phyloP scores from a whole-genome alignment of 441 rosid species.

The Biscutella laevigata region DNA sequence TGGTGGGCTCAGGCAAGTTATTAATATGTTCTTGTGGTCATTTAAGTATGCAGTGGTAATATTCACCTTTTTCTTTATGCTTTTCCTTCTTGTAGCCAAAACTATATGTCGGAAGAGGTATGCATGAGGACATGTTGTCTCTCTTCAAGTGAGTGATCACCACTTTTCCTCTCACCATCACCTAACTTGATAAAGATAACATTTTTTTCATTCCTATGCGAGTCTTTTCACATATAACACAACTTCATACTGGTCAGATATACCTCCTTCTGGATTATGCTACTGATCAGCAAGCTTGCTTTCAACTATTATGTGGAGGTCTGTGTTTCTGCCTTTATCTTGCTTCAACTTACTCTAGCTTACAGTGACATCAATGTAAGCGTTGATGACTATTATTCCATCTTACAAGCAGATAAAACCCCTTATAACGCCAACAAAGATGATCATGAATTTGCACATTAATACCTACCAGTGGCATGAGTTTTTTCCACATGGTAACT shows the following conservation, averaged over 20 bases:
- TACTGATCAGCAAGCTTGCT: constrained; percentile 86
- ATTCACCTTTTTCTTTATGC: background rate
- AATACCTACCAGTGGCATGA: constrained; percentile 77
- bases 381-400: constrained; percentile 1
- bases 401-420: constrained; percentile 63
- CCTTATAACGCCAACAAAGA: constrained; percentile 67
- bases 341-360: background rate
- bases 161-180: constrained; percentile 4
- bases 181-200: background rate
- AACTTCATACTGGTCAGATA: constrained; percentile 44
- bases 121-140: constrained; percentile 83
- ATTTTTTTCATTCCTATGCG: background rate
- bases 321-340: constrained; percentile 6
- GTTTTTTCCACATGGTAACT: constrained; percentile 66
- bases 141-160: constrained; percentile 64
- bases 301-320: constrained; percentile 99
- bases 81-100: constrained; percentile 60
- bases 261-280: constrained; percentile 83
- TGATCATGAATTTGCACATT: constrained; percentile 56
- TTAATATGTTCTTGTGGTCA: constrained; percentile 2
- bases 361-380: constrained; percentile 1
- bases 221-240: constrained; percentile 4
- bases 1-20: constrained; percentile 99
- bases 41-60: background rate
- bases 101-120: constrained; percentile 92